phyloP scores from a whole-genome alignment of 305 asterid species.

The Withania somnifera region DNA sequence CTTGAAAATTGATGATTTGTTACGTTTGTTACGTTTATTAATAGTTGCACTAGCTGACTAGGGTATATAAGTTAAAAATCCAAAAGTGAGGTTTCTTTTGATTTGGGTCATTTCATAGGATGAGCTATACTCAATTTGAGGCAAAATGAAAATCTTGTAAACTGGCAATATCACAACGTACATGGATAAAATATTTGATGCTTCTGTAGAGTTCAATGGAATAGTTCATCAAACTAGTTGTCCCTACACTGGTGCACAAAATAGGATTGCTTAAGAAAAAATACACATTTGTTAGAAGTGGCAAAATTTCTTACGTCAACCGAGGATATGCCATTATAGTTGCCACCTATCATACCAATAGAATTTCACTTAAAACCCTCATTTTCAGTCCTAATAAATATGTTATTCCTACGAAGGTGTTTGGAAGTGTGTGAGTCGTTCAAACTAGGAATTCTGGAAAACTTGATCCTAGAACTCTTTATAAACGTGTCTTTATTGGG shows the following conservation, averaged over 20 bases:
- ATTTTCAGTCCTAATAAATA: neutral
- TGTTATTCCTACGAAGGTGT: neutral
- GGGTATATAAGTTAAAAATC: neutral
- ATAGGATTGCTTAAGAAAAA: neutral
- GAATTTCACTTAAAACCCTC: neutral
- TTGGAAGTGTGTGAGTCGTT: neutral
- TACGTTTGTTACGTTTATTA: neutral
- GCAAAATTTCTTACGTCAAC: neutral
- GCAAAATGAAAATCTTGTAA: neutral
- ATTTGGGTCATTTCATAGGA: neutral
- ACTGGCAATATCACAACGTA: neutral
- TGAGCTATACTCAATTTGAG: neutral
- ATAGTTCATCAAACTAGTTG: neutral
- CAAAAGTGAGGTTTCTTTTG: neutral
- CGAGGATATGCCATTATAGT: neutral
- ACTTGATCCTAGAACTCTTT: neutral
- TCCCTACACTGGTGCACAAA: neutral
- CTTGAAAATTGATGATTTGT: neutral
- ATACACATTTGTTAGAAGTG: neutral
- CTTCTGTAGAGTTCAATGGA: neutral
- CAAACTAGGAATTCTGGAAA: neutral
- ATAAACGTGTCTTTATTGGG: neutral
- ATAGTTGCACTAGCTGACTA: too few species aligned
- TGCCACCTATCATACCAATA: neutral
- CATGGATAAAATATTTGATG: neutral